Evolutionary conservation across 495 filamentous ascomycete genomes (phyloP), one percentile per base, ranked within the genome.

Genomic region (Penicillium bialowiezense): DNA sequence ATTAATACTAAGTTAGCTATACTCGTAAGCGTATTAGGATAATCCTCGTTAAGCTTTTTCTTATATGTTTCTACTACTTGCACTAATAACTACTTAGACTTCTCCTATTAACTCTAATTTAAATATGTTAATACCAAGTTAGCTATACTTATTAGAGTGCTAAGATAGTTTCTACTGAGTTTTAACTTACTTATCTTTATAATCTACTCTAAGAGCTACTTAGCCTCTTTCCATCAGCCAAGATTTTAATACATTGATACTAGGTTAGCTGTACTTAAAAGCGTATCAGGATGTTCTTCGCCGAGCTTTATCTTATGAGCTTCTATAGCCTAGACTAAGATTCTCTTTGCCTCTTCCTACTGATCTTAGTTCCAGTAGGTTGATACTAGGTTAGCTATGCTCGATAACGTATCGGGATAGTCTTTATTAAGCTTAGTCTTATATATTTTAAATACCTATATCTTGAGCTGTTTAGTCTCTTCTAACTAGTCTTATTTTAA

Each of bases 221-320:
- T 20, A 0, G 37, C 55, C 37, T 64, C 54, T 12, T 52, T 28
- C 51, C 50, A 69, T 7, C 60, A 55, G 18, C 62, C 62, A 37
- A 61, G 55, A 13, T 34, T 37, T 33, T 20, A 1, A 26, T 62
- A 63, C n/a, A 43, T 52, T 37, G 3, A 7, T 28, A 51, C 66
- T 31, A 68, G 48, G 24, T 58, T 57, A 19, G 12, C 7, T 10
- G 46, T 55, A 26, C 52, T 55, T n/a, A n/a, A n/a, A n/a, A n/a
- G n/a, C n/a, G n/a, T n/a, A n/a, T n/a, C n/a, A n/a, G n/a, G n/a
- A n/a, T n/a, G n/a, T n/a, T n/a, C n/a, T n/a, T n/a, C n/a, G n/a
- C n/a, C n/a, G n/a, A n/a, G n/a, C n/a, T n/a, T n/a, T n/a, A n/a
- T n/a, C n/a, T n/a, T n/a, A n/a, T n/a, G n/a, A n/a, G n/a, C n/a